These are phyloP conservation scores for Leccinellum rugosiceps DNA, from an alignment of 768 basidiomycete genomes.

Conservation along the genomic window DNA sequence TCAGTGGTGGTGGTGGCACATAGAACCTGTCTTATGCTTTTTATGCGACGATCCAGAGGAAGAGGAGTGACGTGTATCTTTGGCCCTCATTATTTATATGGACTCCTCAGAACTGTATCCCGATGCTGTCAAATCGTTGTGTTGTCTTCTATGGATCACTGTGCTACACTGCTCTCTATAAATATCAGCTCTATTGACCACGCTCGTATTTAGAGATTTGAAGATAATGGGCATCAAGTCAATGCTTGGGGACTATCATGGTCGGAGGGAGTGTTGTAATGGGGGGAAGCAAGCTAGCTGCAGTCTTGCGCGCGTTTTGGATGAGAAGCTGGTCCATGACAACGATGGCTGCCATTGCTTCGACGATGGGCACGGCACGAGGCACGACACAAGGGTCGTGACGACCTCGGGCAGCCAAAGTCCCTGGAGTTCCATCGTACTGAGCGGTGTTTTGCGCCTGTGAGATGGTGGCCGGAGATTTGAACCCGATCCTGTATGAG, in stretches of 20 bases:
- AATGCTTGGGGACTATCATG: conserved; percentile 67
- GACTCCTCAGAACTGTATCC: neutral
- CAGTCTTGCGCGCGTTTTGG: conserved; percentile 78
- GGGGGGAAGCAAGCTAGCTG: conserved; percentile 76
- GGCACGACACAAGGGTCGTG: conserved; percentile 99
- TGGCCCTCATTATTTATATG: neutral
- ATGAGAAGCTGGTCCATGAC: conserved; percentile 91
- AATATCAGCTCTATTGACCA: neutral
- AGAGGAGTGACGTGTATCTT: conserved; percentile 35
- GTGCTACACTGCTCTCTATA: neutral
- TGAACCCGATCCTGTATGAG: conserved; percentile 82
- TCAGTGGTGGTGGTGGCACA: conserved; percentile 86
- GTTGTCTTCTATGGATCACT: conserved; percentile 11
- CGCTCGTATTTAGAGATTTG: conserved; percentile 2
- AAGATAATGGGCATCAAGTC: conserved; percentile 1
- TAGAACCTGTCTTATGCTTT: conserved; percentile 64
- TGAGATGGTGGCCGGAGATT: conserved; percentile 97
- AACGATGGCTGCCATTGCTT: conserved; percentile 95
- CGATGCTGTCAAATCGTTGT: conserved; percentile 7
- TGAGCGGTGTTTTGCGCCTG: conserved; percentile 87
- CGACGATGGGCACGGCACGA: conserved; percentile 95
- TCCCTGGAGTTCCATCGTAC: conserved; percentile 89
- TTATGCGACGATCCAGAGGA: conserved; percentile 51
- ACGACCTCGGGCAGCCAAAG: conserved; percentile 85
- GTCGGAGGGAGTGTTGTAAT: conserved; percentile 88